Evolutionary conservation across 2,329 filamentous ascomycete species (phyloP), one percentile per base, ranked within the genome.

Genomic region (Cercospora janseana): DNA sequence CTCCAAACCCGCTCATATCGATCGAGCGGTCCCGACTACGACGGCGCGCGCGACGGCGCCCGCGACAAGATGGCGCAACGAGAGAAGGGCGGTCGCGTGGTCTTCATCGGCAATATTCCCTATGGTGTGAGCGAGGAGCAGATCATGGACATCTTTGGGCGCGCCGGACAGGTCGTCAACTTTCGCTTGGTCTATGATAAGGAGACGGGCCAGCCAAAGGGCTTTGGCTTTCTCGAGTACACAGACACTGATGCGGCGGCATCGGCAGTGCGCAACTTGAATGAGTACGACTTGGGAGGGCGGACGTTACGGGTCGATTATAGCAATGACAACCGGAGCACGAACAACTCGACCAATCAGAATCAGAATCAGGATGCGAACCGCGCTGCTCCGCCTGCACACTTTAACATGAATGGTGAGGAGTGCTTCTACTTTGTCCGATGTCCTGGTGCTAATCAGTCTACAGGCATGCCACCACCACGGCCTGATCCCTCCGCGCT

Each of bases 201-300:
- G 46, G 92, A 97, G 65, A 96, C 91, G 2, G 91, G 92, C 32
- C 84, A 89, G 49, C 91, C 93, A 1, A 97, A 96, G 70, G 93
- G 93, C 13, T 98, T 95, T 68, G 93, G 93, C 27, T 98, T 97
- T 64, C 88, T 91, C 64, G 92, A 97, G 69, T 98, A 95, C 66
- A 87, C 89, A 48, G 93, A 97, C 66, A 84, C 88, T 52, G 92
- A 95, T 80, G 79, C 90, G 20, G 93, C 93, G 24, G 89, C 92
- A 28, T 95, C 90, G 2, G 93, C 93, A 2, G 92, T 97, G 40
- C 86, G 92, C 61, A 97, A 98, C 67, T 76, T 97, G 45, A 95
- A 97, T 73, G 90, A 95, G 69, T 85, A 89, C 72, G 92, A 97
- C 69, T 84, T 96, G 66, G 94, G 95, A 85, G 90, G 90, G 48